phyloP scores from a whole-genome alignment of 2,329 filamentous ascomycete genomes.

The Claviceps lovelessii region DNA sequence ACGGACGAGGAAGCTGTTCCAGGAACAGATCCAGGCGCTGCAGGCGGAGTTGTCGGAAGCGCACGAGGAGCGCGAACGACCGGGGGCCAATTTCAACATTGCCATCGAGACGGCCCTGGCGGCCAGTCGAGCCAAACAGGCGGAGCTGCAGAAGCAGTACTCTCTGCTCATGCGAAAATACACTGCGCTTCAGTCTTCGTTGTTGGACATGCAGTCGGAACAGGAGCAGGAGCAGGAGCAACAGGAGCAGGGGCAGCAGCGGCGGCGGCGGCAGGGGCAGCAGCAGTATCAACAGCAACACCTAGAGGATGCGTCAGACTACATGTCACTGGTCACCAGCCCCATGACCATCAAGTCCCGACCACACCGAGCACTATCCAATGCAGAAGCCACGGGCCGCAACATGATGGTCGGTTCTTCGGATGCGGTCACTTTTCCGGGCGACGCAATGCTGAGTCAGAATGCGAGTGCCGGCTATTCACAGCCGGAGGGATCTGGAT shows the following conservation, averaged over 20 bases:
- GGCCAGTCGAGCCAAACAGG: constrained; percentile 38
- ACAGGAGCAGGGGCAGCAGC: neutral
- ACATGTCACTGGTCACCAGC: constrained; percentile 23
- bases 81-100: constrained; percentile 18
- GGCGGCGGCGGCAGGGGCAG: neutral
- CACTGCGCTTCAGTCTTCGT: constrained; percentile 33
- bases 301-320: constrained; percentile 17
- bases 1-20: constrained; percentile 28
- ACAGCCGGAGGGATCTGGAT: constrained; percentile 5
- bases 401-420: constrained; percentile 27
- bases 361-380: constrained; percentile 29
- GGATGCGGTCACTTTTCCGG: constrained; percentile 7
- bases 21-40: constrained; percentile 33
- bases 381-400: constrained; percentile 28
- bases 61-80: constrained; percentile 14
- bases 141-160: constrained; percentile 39
- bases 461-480: neutral
- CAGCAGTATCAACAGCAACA: neutral
- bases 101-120: constrained; percentile 32
- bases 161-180: constrained; percentile 36
- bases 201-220: constrained; percentile 32
- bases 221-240: neutral
- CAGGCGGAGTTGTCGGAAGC: constrained; percentile 30
- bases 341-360: constrained; percentile 23
- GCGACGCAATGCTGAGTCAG: neutral